A percentile compares a stretch with the other conserved stretches of the same genome.
These are phyloP conservation scores for Colletotrichum scovillei DNA, from an alignment of 2,329 filamentous ascomycete species.

Conservation along the genomic window DNA sequence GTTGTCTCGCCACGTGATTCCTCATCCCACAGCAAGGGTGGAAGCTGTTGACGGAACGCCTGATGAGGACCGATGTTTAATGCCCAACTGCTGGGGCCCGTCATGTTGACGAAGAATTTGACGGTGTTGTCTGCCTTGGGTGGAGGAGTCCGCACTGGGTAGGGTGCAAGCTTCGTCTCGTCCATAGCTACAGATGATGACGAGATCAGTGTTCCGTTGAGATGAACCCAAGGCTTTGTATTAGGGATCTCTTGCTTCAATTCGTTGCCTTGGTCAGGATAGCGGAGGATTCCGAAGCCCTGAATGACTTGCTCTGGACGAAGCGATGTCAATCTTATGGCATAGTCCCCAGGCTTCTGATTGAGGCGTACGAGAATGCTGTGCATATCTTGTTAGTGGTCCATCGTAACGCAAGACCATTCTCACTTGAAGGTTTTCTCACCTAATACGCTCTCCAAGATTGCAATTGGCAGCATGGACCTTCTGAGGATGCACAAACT, in stretches of 20 bases:
- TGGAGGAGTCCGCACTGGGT: constrained; percentile 18
- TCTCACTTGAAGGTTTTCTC: background rate
- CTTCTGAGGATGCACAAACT: constrained; percentile 25
- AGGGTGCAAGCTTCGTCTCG: constrained; percentile 24
- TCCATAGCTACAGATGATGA: constrained; percentile 22
- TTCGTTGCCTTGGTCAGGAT: constrained; percentile 6
- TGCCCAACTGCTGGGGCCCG: constrained; percentile 23
- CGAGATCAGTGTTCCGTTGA: constrained; percentile 24
- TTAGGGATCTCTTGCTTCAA: background rate
- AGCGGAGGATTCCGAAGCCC: constrained; percentile 22
- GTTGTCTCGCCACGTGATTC: constrained; percentile 23
- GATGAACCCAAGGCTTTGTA: constrained; percentile 21
- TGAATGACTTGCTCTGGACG: constrained; percentile 26
- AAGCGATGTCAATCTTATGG: constrained; percentile 16
- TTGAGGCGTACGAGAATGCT: constrained; percentile 20
- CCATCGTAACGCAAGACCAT: background rate
- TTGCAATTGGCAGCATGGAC: constrained; percentile 27
- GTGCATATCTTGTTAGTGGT: background rate
- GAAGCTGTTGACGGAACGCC: constrained; percentile 26
- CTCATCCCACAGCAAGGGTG: constrained; percentile 20
- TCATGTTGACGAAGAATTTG: constrained; percentile 33
- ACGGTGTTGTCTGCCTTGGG: constrained; percentile 19
- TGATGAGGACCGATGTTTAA: constrained; percentile 26
- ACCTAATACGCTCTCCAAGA: constrained; percentile 28
- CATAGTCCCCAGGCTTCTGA: constrained; percentile 18